Base-by-base conservation (phyloP, 352 stramenopile species). In the Bremia lactucae region DNA sequence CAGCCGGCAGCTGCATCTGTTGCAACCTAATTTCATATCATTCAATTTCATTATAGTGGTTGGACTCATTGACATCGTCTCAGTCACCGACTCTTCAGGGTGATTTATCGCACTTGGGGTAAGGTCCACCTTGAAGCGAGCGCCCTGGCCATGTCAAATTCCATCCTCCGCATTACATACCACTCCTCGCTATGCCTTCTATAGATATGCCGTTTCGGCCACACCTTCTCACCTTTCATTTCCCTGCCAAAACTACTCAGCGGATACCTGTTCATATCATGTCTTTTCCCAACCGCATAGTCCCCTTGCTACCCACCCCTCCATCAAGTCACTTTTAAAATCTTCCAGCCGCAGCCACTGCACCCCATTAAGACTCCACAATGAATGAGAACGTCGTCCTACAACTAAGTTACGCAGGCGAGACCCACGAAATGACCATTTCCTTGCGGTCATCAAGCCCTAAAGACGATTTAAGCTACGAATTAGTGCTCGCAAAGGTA, bases 351-450 rank as follows among this genome's bases (percentile, higher is more conserved):
- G 15, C 24, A 29, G 2, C 20, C 28, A 46, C 21, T 11, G 25
- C 18, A 5, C 45, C 6, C 19, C 18, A 25, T 36, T 33, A 15
- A 7, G 3, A 33, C 28, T 8, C 37, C 14, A 22, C n/a, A n/a
- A n/a, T 45, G n/a, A 55, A 22, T 28, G 41, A 57, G 37, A 58
- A 42, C 23, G 55, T 71, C 40, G 55, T 65, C 31, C 56, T 87
- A 19, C 78, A 83, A 58, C 62, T 87, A 41, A 80, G 49, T 33
- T 58, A 63, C 40, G 52, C 60, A 9, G 68, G 53, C 9, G 67
- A 81, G 42, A 80, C 63, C 20, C 70, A 72, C 45, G 60, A 61
- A 39, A 26, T 69, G 39, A 60, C 47, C 35, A 55, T 83, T 38
- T 9, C 44, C 48, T 36, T 63, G 21, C 33, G 21, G 24, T 28